These are phyloP conservation scores for Melaleuca alternifolia DNA, from an alignment of 345 rosid species.

Conservation along the genomic window DNA sequence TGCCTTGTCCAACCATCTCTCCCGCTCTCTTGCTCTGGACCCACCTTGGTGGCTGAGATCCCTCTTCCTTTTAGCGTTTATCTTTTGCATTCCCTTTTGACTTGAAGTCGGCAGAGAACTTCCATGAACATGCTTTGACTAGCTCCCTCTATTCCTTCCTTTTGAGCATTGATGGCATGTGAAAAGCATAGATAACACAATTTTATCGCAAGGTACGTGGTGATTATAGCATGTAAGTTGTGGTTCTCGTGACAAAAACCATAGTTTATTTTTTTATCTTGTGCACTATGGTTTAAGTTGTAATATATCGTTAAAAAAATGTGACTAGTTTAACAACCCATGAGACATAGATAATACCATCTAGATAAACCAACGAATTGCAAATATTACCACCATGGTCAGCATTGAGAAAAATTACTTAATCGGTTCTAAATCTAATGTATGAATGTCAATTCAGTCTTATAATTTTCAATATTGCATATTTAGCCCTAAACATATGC, in stretches of 20 bases:
- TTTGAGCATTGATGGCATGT: not conserved
- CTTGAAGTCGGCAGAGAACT: not conserved
- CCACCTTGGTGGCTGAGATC: not conserved
- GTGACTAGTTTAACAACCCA: not conserved
- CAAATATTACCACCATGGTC: not conserved
- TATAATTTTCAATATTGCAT: not conserved
- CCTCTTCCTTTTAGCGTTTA: not conserved
- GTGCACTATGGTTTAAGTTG: not conserved
- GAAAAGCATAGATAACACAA: not conserved
- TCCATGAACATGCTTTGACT: not conserved
- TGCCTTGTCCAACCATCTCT: not conserved
- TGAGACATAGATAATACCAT: not conserved
- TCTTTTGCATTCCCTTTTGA: not conserved
- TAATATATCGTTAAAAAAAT: not conserved
- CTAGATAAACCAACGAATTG: not conserved
- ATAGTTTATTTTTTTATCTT: not conserved
- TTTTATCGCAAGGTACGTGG: not conserved
- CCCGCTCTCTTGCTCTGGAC: not conserved
- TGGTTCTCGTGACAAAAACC: not conserved
- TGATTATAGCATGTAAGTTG: not conserved
- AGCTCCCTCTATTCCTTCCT: not conserved
- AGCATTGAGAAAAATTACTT: fast-evolving
- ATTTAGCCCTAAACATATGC: not conserved
- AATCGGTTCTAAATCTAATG: not conserved
- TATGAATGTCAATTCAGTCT: not conserved